Conservation (phyloP, 192 early-diverging fungal genomes). For the Linnemannia hyalina region DNA sequence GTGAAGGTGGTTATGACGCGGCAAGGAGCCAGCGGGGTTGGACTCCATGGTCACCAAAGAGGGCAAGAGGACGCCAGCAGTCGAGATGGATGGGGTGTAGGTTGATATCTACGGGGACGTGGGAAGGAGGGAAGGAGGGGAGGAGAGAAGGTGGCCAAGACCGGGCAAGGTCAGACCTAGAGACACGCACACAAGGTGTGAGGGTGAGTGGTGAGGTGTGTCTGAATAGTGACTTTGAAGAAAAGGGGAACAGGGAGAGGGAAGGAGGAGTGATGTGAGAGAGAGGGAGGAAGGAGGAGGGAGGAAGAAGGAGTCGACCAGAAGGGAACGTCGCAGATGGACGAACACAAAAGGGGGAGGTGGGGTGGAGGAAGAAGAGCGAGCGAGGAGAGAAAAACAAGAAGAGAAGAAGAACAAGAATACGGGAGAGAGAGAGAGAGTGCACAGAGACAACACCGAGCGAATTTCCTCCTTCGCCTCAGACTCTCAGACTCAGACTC, state of each 20-base stretch:
- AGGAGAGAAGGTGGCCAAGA: background rate
- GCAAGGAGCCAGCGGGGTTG: conserved; percentile 19
- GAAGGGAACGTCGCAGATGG: background rate
- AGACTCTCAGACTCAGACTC: too few species aligned
- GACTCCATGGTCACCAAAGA: conserved; percentile 19
- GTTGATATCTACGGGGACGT: background rate
- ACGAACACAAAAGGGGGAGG: conserved; percentile 7
- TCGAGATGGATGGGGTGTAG: background rate
- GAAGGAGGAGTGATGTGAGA: background rate
- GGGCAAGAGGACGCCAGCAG: background rate
- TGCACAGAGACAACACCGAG: too few species aligned
- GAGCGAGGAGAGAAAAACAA: background rate
- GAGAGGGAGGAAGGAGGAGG: background rate
- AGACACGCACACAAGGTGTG: conserved; percentile 6
- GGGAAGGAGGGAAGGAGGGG: background rate
- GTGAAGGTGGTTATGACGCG: conserved; percentile 15
- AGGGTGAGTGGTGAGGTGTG: background rate
- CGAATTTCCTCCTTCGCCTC: background rate
- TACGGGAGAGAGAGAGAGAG: background rate
- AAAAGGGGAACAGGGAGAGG: background rate
- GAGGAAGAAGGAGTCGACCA: background rate
- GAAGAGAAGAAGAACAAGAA: too few species aligned
- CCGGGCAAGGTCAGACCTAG: background rate
- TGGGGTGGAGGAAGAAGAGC: background rate
- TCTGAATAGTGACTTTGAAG: background rate